These are phyloP conservation scores for Sophora flavescens DNA, from an alignment of 306 rosid species.

Conservation along the genomic window DNA sequence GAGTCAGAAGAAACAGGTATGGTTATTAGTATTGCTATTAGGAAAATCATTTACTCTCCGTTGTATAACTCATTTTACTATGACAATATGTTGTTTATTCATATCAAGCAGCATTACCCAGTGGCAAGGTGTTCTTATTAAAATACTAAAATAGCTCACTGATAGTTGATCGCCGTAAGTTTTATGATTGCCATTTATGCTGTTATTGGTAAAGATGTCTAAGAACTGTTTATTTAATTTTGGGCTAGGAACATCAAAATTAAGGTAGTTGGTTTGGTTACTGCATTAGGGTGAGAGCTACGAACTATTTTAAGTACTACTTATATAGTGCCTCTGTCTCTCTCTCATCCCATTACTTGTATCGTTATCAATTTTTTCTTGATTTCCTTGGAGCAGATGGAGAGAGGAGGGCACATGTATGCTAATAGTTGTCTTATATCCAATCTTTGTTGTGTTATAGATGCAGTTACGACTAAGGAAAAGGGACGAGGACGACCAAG, in stretches of 20 bases:
- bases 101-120: conserved; percentile 10
- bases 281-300: not conserved
- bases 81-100: conserved; percentile 20
- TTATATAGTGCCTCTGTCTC: not conserved
- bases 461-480: conserved; percentile 29
- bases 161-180: not conserved
- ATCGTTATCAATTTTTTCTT: not conserved
- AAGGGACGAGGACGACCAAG: conserved; percentile 32
- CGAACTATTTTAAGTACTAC: not conserved
- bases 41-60: conserved; percentile 5
- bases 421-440: conserved; percentile 20
- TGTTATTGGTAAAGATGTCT: not conserved
- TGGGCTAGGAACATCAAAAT: not conserved
- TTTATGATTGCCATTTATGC: conserved; percentile 8
- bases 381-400: not conserved
- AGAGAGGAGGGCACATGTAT: not conserved
- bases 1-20: conserved; percentile 36
- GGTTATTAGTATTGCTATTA: not conserved
- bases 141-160: not conserved
- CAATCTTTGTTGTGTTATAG: conserved; percentile 6
- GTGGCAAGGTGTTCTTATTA: conserved; percentile 10
- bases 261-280: not conserved
- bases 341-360: not conserved
- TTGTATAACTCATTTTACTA: not conserved
- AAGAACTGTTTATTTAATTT: not conserved